Evolutionary conservation across 768 basidiomycete species (phyloP).

Genomic region (Clathrus columnatus): DNA sequence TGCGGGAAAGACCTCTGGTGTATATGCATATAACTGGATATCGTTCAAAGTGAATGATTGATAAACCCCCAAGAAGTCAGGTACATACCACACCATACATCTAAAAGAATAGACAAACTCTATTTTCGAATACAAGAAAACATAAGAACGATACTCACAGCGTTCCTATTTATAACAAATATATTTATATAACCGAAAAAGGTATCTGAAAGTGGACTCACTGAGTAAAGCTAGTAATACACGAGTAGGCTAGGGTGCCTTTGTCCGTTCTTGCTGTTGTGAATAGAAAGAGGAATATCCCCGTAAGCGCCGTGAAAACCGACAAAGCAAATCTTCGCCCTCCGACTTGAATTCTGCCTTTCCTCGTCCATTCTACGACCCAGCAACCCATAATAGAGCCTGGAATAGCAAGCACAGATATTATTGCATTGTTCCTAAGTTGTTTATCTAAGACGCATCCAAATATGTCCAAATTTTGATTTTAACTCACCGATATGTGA

Average conservation of each 20-base stretch:
- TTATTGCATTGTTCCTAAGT: constrained; percentile 36
- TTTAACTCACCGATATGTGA: constrained; percentile 28
- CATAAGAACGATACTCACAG: background rate
- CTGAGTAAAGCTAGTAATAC: constrained; percentile 34
- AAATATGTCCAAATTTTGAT: background rate
- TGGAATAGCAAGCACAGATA: constrained; percentile 38
- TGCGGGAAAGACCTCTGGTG: constrained; percentile 51
- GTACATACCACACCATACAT: constrained; percentile 35
- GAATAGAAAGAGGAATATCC: constrained; percentile 43
- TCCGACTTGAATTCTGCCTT: constrained; percentile 26
- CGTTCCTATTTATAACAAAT: background rate
- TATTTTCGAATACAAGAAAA: background rate
- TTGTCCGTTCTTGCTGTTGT: constrained; percentile 35
- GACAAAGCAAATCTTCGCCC: constrained; percentile 42
- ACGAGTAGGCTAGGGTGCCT: constrained; percentile 38
- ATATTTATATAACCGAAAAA: background rate
- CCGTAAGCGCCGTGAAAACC: constrained; percentile 34
- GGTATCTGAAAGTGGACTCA: constrained; percentile 19
- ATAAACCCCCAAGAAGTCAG: background rate
- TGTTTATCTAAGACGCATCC: background rate
- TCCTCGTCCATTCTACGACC: constrained; percentile 36
- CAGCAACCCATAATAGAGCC: constrained; percentile 39
- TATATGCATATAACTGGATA: constrained; percentile 39
- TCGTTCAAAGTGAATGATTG: background rate
- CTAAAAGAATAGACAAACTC: constrained; percentile 15